Percentiles rank a stretch among this genome's conserved stretches.
These are phyloP conservation scores for Lactarius trivialis DNA, from an alignment of 768 basidiomycete genomes.

Conservation along the genomic window DNA sequence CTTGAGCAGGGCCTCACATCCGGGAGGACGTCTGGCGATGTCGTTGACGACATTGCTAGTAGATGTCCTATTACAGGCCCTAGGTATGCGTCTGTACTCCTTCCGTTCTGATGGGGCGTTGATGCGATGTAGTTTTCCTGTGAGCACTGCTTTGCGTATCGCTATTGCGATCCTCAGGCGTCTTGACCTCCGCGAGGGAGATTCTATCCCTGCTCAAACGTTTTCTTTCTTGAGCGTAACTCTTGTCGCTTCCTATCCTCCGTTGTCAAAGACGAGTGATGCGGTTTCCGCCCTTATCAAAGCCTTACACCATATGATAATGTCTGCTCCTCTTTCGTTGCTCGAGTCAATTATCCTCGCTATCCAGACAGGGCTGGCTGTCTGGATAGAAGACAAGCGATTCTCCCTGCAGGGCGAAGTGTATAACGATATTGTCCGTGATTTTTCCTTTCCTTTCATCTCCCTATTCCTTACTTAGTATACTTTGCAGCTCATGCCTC, in stretches of 20 bases:
- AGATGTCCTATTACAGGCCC: conserved; percentile 4
- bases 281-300: neutral
- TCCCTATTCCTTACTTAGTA: neutral
- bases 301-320: neutral
- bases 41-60: conserved; percentile 4
- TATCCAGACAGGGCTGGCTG: conserved; percentile 4
- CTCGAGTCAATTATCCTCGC: neutral
- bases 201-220: neutral
- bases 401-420: neutral
- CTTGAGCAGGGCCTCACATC: neutral
- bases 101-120: neutral
- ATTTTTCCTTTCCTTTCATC: neutral
- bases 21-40: neutral
- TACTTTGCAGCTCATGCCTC: conserved; percentile 7
- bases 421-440: conserved; percentile 12
- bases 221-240: conserved; percentile 1
- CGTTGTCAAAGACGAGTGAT: neutral
- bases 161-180: conserved; percentile 4
- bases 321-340: neutral
- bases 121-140: conserved; percentile 3
- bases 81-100: neutral
- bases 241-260: conserved; percentile 10
- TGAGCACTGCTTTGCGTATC: conserved; percentile 5
- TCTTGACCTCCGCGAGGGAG: conserved; percentile 3
- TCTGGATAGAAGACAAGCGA: conserved; percentile 17